Evolutionary conservation across 345 rosid species (phyloP), one percentile per base, ranked within the genome.

Genomic region (Raphanus raphanistrum): DNA sequence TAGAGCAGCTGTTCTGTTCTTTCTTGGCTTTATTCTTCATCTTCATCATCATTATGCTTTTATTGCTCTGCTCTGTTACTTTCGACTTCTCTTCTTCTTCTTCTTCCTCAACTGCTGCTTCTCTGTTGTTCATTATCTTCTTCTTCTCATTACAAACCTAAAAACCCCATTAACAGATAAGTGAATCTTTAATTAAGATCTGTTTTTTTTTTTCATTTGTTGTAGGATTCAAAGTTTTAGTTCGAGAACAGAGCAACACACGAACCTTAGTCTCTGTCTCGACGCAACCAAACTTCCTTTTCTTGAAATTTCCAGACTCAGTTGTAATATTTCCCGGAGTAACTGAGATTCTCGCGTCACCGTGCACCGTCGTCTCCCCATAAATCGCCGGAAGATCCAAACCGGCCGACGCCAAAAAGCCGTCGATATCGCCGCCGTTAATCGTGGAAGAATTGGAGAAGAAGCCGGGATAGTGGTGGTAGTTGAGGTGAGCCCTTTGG

Each of bases 401-500:
- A 15, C 43, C 73, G 57, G 28, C 77, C 73, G 54, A 73, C 57
- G 57, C 31, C 10, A 50, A 66, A 63, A 72, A 79, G 26, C 64
- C 67, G 78, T 48, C 70, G 67, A 9, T 70, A 72, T 45, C 82
- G 75, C 60, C 48, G 61, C 48, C 58, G 68, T 36, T 68, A 60
- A 68, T 54, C 54, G 27, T 69, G 26, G 70, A 61, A 36, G 32
- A 81, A 70, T 81, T 81, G 41, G 75, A 79, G 54, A 72, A 81
- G 54, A 71, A 63, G 28, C 61, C 79, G 0, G 83, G 84, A 11
- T 82, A 81, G 27, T 84, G 8, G 84, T 86, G 62, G 31, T 21
- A 79, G 67, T 81, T 80, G 65, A 80, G 68, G 35, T 77, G 74
- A 73, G 84, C 85, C 35, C 83, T 80, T 78, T 90, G 96, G 58